Evolutionary conservation across 2,329 filamentous ascomycete genomes (phyloP).

Genomic region (Trichothecium roseum): DNA sequence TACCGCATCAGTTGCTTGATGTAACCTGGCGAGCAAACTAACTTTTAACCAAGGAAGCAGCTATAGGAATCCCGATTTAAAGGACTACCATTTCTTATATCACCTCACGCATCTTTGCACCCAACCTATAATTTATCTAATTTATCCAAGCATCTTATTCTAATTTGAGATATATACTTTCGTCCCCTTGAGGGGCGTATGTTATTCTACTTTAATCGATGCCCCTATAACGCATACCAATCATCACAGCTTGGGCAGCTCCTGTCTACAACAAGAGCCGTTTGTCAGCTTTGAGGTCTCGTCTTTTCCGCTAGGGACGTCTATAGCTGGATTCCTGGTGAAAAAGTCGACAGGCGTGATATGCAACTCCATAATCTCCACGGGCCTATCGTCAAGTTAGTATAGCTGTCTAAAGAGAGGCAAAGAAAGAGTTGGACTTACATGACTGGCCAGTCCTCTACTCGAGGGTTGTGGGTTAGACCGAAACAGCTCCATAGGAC

Average conservation of each 20-base stretch:
- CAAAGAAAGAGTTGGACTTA: conserved; percentile 13
- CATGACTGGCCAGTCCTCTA: conserved; percentile 63
- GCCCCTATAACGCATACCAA: too few species aligned
- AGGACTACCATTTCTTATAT: too few species aligned
- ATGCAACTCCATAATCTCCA: conserved; percentile 37
- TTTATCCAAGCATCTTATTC: too few species aligned
- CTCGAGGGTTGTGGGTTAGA: conserved; percentile 53
- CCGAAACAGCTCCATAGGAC: conserved; percentile 48
- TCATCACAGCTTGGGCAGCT: not conserved
- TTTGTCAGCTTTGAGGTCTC: conserved; percentile 2
- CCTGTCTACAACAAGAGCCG: not conserved
- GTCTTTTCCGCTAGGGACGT: conserved; percentile 20
- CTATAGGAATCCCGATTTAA: too few species aligned
- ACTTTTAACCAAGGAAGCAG: too few species aligned
- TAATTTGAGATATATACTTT: too few species aligned
- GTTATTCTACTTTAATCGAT: too few species aligned
- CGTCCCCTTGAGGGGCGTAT: too few species aligned
- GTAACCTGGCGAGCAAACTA: too few species aligned
- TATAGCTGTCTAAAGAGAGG: not conserved
- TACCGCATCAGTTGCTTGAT: conserved; percentile 8
- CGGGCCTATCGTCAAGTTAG: conserved; percentile 22
- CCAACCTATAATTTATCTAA: too few species aligned
- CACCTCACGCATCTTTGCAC: too few species aligned
- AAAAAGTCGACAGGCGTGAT: conserved; percentile 41
- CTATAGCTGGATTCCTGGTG: conserved; percentile 33